Evolutionary conservation across 2,329 filamentous ascomycete genomes (phyloP).

Genomic region (Ophiosphaerella narmari): DNA sequence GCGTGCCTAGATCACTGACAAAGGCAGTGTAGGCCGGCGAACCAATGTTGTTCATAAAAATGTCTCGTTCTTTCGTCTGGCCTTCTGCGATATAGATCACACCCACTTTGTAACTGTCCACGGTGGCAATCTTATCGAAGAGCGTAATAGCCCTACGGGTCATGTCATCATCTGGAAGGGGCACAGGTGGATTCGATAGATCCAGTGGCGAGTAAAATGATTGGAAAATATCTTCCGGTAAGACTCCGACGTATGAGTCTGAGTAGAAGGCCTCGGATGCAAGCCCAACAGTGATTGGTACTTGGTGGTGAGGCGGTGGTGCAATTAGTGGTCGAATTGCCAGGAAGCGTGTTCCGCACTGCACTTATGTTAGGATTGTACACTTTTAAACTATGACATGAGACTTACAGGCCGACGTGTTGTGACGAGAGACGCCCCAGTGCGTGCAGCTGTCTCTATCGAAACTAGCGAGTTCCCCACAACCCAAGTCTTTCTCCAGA

Average conservation of each 20-base stretch:
- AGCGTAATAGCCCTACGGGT: conserved; percentile 74
- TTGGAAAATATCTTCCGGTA: conserved; percentile 76
- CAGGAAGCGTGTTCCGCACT: conserved; percentile 50
- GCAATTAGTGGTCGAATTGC: conserved; percentile 44
- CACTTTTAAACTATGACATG: conserved; percentile 44
- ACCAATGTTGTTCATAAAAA: conserved; percentile 83
- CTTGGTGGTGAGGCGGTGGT: conserved; percentile 47
- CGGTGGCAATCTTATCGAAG: conserved; percentile 85
- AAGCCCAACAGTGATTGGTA: conserved; percentile 46
- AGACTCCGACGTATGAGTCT: conserved; percentile 62
- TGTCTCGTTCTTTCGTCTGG: conserved; percentile 80
- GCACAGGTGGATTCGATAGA: conserved; percentile 65
- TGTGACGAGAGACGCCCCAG: conserved; percentile 72
- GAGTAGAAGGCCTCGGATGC: conserved; percentile 50
- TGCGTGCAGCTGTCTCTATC: conserved; percentile 69
- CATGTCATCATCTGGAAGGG: conserved; percentile 72
- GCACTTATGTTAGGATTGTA: conserved; percentile 10
- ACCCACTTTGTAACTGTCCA: conserved; percentile 94
- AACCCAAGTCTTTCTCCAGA: conserved; percentile 71
- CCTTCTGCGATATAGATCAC: conserved; percentile 91
- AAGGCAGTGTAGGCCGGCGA: conserved; percentile 89
- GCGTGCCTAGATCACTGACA: conserved; percentile 77
- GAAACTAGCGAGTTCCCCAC: conserved; percentile 76
- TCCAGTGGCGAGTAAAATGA: conserved; percentile 65
- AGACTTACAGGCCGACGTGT: conserved; percentile 73